Evolutionary conservation across 2,329 filamentous ascomycete species (phyloP).

Genomic region (Capronia coronata): DNA sequence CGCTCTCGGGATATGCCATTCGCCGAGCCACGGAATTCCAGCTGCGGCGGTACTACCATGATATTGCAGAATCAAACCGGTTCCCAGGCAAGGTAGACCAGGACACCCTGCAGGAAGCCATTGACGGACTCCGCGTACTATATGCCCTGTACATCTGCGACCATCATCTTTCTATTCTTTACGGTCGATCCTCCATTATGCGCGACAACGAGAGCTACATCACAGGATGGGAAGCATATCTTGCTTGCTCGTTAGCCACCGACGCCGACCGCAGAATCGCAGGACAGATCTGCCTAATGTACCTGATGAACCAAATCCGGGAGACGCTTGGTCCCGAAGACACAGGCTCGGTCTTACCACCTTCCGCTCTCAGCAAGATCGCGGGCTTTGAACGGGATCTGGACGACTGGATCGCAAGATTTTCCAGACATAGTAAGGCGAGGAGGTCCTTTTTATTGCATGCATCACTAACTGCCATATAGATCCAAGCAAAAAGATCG

Average conservation of each 20-base stretch:
- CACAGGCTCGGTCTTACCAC: constrained; percentile 30
- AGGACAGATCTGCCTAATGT: constrained; percentile 41
- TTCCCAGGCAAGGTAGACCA: constrained; percentile 25
- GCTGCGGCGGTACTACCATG: constrained; percentile 40
- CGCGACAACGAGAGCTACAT: constrained; percentile 35
- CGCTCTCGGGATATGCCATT: constrained; percentile 40
- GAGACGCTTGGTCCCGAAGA: constrained; percentile 42
- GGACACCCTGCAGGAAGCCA: constrained; percentile 26
- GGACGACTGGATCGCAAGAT: constrained; percentile 34
- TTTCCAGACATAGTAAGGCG: constrained; percentile 27
- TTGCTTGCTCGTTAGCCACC: constrained; percentile 31
- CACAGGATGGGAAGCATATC: constrained; percentile 33
- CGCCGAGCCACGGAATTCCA: constrained; percentile 40
- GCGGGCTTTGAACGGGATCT: constrained; percentile 38
- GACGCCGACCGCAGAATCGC: constrained; percentile 35
- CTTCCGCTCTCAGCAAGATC: constrained; percentile 37
- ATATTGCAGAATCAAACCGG: constrained; percentile 28
- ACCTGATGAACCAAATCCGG: constrained; percentile 41
- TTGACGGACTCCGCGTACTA: constrained; percentile 34
- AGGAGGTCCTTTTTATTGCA: not conserved
- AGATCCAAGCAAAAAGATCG: constrained; percentile 44
- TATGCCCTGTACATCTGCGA: constrained; percentile 42
- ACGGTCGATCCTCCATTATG: constrained; percentile 41
- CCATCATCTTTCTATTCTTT: constrained; percentile 42
- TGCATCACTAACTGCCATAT: constrained; percentile 8